Base-by-base conservation (phyloP, 1,139 yeast species). In the Candida albicans region DNA sequence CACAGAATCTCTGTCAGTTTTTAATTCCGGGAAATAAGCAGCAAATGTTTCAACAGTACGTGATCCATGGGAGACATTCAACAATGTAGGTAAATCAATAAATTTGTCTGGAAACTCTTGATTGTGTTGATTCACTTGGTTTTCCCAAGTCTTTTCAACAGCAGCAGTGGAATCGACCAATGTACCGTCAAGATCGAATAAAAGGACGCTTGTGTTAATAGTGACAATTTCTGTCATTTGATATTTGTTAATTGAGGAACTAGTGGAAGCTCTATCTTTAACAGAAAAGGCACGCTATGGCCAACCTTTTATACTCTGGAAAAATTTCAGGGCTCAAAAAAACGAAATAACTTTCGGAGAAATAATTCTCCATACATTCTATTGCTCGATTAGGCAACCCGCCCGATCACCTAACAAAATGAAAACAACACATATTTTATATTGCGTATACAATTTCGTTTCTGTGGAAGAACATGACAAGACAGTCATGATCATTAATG, bases 151-250 rank as follows among this genome's bases (percentile, higher is more conserved):
- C 30, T 52, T 45, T 34, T 55, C 60, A 4, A 57, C 62, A 2
- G 59, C 55, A 1, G 50, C 46, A 2, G 56, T 57, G 6, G 61
- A 58, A 35, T 51, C 46, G n/a, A 57, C 62, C 4, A 58, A 46
- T 3, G 62, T 57, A 1, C 62, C 61, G 42, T 57, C 62, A 26
- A 57, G 49, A 36, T 57, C 63, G 35, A 57, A 58, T 9, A 58
- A 46, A 18, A 46, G 35, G 10, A 43, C 25, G 28, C 43, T 33
- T 38, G 46, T 44, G 10, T 37, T 29, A 8, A 41, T 22, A 14
- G 13, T 12, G 4, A 32, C n/a, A 9, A 8, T 18, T 8, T 37
- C 32, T 4, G 33, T 35, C 43, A 40, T 40, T 14, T 18, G 7
- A n/a, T 29, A n/a, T 29, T 18, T 4, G 22, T 18, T 18, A 18